Percentiles rank a stretch among this genome's conserved stretches.
Evolutionary conservation across 345 rosid genomes (phyloP).

Genomic region (Passiflora organensis): DNA sequence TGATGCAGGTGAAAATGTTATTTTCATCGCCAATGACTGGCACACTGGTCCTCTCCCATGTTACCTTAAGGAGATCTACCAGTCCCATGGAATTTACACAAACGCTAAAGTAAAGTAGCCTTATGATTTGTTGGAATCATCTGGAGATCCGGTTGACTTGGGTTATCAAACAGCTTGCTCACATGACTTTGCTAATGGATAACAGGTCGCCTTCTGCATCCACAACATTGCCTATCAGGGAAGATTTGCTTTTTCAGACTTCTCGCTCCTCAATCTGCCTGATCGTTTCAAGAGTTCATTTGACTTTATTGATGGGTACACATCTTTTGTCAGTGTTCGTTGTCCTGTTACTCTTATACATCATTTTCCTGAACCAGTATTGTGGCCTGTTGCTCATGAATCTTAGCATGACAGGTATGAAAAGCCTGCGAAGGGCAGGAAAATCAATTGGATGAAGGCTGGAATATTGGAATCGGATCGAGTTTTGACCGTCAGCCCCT

Average conservation of each 20-base stretch:
- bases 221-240: constrained; percentile 98
- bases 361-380: background rate
- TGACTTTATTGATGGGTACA: constrained; percentile 80
- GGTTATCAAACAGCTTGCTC: background rate
- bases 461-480: constrained; percentile 70
- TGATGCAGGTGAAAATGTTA: constrained; percentile 69
- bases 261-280: constrained; percentile 70
- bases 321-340: background rate
- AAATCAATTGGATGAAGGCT: constrained; percentile 97
- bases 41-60: constrained; percentile 92
- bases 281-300: constrained; percentile 65
- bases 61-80: constrained; percentile 67
- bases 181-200: constrained; percentile 9
- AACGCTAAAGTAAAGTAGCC: constrained; percentile 58
- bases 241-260: constrained; percentile 62
- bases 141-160: background rate
- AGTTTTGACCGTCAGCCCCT: constrained; percentile 81
- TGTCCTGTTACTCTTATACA: constrained; percentile 5
- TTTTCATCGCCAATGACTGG: constrained; percentile 90
- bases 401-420: constrained; percentile 32
- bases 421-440: constrained; percentile 79
- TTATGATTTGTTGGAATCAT: background rate
- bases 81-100: constrained; percentile 58
- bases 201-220: constrained; percentile 85
- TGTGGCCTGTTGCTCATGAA: constrained; percentile 2